Evolutionary conservation across 1,284 basidiomycete genomes (phyloP).

Genomic region (Irpex rosettiformis): DNA sequence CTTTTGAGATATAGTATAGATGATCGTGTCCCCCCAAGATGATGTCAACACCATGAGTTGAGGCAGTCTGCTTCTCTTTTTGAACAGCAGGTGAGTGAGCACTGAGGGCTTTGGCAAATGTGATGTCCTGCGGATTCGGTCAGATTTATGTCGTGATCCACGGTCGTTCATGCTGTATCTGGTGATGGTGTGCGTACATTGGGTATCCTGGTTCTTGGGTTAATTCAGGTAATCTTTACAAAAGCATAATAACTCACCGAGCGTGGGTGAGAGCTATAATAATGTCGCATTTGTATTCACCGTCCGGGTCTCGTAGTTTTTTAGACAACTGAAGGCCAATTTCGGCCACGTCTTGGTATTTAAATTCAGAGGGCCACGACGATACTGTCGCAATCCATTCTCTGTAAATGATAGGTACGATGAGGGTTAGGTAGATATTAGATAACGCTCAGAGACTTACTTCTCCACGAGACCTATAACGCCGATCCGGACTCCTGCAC

Average conservation of each 20-base stretch:
- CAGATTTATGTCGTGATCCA: too few relatives aligned
- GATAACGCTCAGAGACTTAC: conserved; percentile 38
- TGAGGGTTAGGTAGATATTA: background rate
- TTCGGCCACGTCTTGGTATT: conserved; percentile 67
- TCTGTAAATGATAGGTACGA: conserved; percentile 29
- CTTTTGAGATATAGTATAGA: conserved; percentile 75
- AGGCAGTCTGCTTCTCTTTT: conserved; percentile 37
- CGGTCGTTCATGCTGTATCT: background rate
- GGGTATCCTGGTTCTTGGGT: conserved; percentile 22
- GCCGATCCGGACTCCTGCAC: conserved; percentile 68
- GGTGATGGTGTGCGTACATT: conserved; percentile 20
- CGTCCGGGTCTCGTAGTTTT: conserved; percentile 68
- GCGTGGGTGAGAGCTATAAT: conserved; percentile 84
- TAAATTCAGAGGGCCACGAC: conserved; percentile 75
- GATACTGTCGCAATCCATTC: conserved; percentile 88
- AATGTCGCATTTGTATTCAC: conserved; percentile 69
- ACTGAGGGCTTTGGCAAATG: conserved; percentile 58
- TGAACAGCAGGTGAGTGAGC: conserved; percentile 60
- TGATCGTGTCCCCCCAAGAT: conserved; percentile 92
- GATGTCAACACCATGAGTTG: conserved; percentile 78
- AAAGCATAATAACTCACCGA: conserved; percentile 33
- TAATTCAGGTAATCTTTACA: background rate
- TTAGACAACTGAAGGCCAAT: conserved; percentile 64
- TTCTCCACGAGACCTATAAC: conserved; percentile 83
- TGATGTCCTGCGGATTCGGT: conserved; percentile 61